Conservation (phyloP, 441 rosid genomes). For the Heliophila coronopifolia region DNA sequence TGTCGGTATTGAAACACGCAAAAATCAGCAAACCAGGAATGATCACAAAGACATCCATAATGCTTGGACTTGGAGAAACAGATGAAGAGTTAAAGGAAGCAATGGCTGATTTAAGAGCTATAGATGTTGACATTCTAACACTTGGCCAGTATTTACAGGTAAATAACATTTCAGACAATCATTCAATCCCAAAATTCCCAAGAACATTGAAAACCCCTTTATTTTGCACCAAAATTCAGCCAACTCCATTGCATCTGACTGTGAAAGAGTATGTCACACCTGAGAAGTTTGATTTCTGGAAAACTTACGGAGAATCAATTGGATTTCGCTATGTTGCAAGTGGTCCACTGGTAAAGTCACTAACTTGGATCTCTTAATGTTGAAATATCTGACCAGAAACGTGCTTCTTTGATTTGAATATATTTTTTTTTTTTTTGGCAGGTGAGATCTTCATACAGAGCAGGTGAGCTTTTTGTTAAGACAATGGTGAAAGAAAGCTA, state of each 20-base stretch:
- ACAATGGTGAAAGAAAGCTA: constrained; percentile 71
- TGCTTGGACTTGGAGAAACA: constrained; percentile 97
- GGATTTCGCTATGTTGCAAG: constrained; percentile 96
- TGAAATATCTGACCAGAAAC: not conserved
- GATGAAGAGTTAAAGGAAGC: constrained; percentile 79
- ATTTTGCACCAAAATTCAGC: constrained; percentile 42
- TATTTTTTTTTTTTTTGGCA: constrained; percentile 26
- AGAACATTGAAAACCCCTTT: not conserved
- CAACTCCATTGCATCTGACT: constrained; percentile 87
- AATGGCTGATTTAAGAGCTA: constrained; percentile 85
- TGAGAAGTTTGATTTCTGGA: constrained; percentile 88
- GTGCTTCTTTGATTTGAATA: constrained; percentile 1
- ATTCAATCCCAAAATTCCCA: not conserved
- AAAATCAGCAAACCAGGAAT: constrained; percentile 73
- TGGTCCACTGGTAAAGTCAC: constrained; percentile 71
- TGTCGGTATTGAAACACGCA: constrained; percentile 77
- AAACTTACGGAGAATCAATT: constrained; percentile 83
- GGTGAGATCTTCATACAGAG: constrained; percentile 89
- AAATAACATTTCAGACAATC: not conserved
- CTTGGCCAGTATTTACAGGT: constrained; percentile 98
- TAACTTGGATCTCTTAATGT: not conserved
- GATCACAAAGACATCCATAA: constrained; percentile 87
- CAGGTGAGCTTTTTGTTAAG: constrained; percentile 87
- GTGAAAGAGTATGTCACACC: constrained; percentile 93
- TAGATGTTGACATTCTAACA: constrained; percentile 84